Evolutionary conservation across 768 basidiomycete species (phyloP), one percentile per base, ranked within the genome.

Genomic region (Dentipellis sp.): DNA sequence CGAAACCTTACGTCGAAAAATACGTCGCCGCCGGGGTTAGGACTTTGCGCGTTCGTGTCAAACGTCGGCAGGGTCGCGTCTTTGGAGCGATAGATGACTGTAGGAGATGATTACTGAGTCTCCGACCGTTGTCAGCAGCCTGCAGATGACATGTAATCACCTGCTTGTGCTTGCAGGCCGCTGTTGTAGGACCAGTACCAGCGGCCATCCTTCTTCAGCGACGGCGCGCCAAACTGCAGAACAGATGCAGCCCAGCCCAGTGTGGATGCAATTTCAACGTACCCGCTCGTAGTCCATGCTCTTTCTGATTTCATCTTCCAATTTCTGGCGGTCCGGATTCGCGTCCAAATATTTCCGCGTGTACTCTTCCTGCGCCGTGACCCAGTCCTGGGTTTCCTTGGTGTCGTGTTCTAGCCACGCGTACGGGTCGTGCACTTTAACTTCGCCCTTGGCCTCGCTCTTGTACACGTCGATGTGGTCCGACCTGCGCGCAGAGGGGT

Each of bases 111-210:
- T 40, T 12, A 40, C 29, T 29, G 5, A n/a, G n/a, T 19, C n/a
- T 45, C 9, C 11, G n/a, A 14, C 17, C 9, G 22, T 10, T n/a
- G 40, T 42, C 4, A 17, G 17, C 6, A 23, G 10, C 48, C 50
- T 8, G 19, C 35, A 34, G 46, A 48, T 19, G 14, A 8, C 7
- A 14, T 14, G 9, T 6, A 49, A 5, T 12, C 22, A 72, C 70
- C 71, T 53, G 79, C 73, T 64, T 90, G 88, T 1, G 84, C 75
- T 59, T 89, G 83, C 23, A 91, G 76, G 34, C 89, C 90, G 53
- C 79, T 82, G 69, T 92, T 91, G 64, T 84, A 79, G 63, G 77
- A 79, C 86, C 88, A 89, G 63, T 92, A 93, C 84, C 87, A 92
- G 50, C 77, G 78, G 14, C 76, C 78, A 62, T 91, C 87, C 12